Conservation (phyloP, 257 asterid species). For the Jasminum sambac region DNA sequence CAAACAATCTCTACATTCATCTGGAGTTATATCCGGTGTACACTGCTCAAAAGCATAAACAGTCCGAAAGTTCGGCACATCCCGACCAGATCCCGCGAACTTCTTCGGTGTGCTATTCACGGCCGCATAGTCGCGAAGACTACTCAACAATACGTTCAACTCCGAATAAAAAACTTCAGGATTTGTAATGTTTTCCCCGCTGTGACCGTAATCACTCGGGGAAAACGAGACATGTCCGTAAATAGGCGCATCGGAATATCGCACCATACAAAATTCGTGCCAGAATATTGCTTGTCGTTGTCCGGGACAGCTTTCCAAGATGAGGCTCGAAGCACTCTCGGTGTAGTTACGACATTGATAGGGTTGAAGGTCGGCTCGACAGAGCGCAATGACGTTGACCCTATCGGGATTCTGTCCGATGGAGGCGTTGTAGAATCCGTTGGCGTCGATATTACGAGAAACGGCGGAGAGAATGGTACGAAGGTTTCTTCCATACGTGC, state of each 20-base stretch:
- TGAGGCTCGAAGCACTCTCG: not conserved
- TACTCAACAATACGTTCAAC: no score
- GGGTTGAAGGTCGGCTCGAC: constrained; percentile 34
- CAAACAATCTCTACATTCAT: constrained; percentile 25
- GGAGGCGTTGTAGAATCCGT: constrained; percentile 37
- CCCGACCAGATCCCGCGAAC: no score
- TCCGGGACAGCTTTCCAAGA: constrained; percentile 22
- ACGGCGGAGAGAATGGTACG: constrained; percentile 29
- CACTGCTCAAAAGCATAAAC: constrained; percentile 33
- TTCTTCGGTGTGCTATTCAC: no score
- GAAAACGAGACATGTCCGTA: no score
- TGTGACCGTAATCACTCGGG: no score
- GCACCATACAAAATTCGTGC: not conserved
- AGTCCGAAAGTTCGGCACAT: no score
- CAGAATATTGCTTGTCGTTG: not conserved
- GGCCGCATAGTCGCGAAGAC: no score
- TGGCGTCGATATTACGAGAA: constrained; percentile 12
- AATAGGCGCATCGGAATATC: no score
- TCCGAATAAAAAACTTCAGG: no score
- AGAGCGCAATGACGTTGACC: constrained; percentile 29
- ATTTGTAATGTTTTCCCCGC: no score
- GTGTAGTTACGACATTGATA: constrained; percentile 25
- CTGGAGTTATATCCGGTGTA: constrained; percentile 28
- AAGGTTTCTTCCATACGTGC: constrained; percentile 26
- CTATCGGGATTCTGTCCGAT: constrained; percentile 23